phyloP scores from a whole-genome alignment of 257 asterid species.

The Solanum lycopersicoides region DNA sequence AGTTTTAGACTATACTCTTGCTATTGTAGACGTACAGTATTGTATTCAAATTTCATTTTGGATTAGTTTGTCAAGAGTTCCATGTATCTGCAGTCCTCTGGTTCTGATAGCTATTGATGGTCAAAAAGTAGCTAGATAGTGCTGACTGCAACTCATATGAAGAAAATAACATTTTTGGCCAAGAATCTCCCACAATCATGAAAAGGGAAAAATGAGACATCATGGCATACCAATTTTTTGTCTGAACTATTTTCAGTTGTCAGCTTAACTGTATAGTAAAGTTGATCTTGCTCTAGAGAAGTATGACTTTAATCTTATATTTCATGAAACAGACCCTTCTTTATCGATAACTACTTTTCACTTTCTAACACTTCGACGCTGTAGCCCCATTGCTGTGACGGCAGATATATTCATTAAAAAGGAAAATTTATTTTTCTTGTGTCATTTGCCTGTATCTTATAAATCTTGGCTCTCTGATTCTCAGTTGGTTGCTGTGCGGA shows the following conservation, averaged over 20 bases:
- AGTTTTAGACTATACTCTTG: not conserved
- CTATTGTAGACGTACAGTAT: not conserved
- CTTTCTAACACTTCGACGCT: not conserved
- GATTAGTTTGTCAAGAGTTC: not conserved
- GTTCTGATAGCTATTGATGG: not conserved
- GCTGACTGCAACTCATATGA: not conserved
- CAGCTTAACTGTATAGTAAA: not conserved
- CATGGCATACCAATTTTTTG: not conserved
- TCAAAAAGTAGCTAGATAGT: not conserved
- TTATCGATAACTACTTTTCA: not conserved
- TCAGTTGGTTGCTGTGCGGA: conserved; percentile 61
- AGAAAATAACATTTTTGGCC: not conserved
- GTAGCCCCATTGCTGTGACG: not conserved
- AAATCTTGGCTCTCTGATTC: not conserved
- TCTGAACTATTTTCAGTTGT: not conserved
- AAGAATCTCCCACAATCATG: not conserved
- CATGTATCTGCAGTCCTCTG: not conserved
- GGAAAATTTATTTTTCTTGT: not conserved
- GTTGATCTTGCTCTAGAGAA: not conserved
- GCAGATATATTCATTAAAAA: not conserved
- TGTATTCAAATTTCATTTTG: not conserved
- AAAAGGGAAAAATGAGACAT: not conserved
- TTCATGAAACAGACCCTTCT: not conserved
- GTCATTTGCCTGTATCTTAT: not conserved
- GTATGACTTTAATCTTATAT: not conserved